Base-by-base conservation (phyloP, 2,329 filamentous ascomycete genomes). In the Aspergillus spinulosporus region DNA sequence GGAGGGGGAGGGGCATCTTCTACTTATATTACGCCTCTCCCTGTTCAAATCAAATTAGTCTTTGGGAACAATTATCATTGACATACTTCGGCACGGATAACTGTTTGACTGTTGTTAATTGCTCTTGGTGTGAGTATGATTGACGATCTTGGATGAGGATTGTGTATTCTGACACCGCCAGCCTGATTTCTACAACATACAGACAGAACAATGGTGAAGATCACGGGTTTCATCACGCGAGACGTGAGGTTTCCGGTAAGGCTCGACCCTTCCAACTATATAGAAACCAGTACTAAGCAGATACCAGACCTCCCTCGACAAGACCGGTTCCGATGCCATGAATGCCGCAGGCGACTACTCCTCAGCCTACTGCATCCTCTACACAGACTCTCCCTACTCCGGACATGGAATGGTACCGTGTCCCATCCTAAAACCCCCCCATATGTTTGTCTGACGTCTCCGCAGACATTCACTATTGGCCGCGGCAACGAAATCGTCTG, bases 301-400 rank as follows among this genome's bases (percentile, higher is more conserved):
- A 37, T 6, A 6, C 5, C 21, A 84, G 74, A 97, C 92, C n/a
- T 96, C 92, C 40, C 85, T 97, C 59, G 91, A 96, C 77, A 94
- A 93, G 79, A 96, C 91, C 14, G 92, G 92, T 67, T 95, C 90
- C 6, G 92, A 97, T 83, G 92, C 91, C 68, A 97, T 96, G 92
- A 96, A 97, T 71, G 89, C 90, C 2, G 91, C 92, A 2, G 89
- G 91, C 59, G 91, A 96, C 76, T 96, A 96, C 77, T 96, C 91
- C 1, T 83, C 92, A 9, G 92, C 92, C n/a, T 97, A 96, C 80
- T 96, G 91, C 74, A 93, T 96, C 67, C 79, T 97, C 48, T 79
- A 90, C 70, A 96, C 92, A 0, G 88, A 95, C 71, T 87, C 88
- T 0, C 58, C 67, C 21, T 62, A 72, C 59, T 63, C 63, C 39